Conservation (phyloP, 192 early-diverging fungal genomes). For the Cladochytrium replicatum region DNA sequence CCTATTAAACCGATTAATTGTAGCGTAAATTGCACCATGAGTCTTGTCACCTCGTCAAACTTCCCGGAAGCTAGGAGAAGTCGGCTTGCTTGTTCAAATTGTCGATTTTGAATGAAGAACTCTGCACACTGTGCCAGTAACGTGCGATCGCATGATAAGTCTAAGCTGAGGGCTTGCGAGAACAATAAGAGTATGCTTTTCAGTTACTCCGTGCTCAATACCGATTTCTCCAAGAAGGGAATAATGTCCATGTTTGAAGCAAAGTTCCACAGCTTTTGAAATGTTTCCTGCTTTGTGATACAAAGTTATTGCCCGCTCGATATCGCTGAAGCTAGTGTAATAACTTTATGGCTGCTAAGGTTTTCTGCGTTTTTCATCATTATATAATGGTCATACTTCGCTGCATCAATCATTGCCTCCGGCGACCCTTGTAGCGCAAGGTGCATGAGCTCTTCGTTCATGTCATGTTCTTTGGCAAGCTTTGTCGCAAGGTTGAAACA, state of each 20-base stretch:
- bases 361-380: not conserved
- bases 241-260: constrained; percentile 26
- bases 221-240: constrained; percentile 33
- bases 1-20: not conserved
- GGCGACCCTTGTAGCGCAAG: constrained; percentile 35
- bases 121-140: constrained; percentile 20
- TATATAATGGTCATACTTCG: constrained; percentile 34
- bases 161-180: constrained; percentile 16
- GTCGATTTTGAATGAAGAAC: constrained; percentile 18
- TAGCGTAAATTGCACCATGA: not conserved
- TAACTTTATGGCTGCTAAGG: not conserved
- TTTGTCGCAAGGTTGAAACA: constrained; percentile 38
- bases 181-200: not conserved
- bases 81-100: constrained; percentile 21
- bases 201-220: not conserved
- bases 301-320: constrained; percentile 34
- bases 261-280: constrained; percentile 37
- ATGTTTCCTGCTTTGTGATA: constrained; percentile 36
- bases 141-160: constrained; percentile 20
- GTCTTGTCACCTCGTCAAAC: constrained; percentile 25
- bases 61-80: constrained; percentile 22
- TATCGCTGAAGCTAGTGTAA: not conserved
- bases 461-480: constrained; percentile 39
- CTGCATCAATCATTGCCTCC: constrained; percentile 39
- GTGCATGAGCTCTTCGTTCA: constrained; percentile 35